Base-by-base conservation (phyloP, 2,329 filamentous ascomycete species). In the Arthrobotrys iridis region DNA sequence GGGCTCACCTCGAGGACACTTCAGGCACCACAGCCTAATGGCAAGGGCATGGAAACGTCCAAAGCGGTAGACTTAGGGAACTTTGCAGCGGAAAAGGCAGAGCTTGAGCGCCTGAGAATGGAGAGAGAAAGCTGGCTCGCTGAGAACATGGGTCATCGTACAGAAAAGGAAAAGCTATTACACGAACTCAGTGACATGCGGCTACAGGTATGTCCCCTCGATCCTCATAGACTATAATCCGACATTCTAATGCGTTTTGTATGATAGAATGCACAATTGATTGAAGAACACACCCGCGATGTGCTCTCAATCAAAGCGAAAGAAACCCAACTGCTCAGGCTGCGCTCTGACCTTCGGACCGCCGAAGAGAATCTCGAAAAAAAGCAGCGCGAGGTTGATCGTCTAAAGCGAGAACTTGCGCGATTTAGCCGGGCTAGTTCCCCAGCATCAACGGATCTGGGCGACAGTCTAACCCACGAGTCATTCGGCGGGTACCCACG, bases 261-360 rank as follows among this genome's bases (percentile, higher is more conserved):
- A 33, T 96, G 97, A 80, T 93, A 97, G 81, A 99, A 99, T 80
- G 95, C 95, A 22, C 91, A 95, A 77, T 86, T 99, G 33, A 99
- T 99, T 76, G 95, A 99, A 83, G 94, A 98, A 80, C 94, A 98
- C 82, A 99, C 95, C 0, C 88, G 94, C 52, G 94, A 99, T 80
- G 93, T 97, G 0, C 86, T 99, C 43, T 95, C 93, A 79, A 96
- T 99, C 84, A 98, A 98, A 82, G 95, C 95, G 11, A 99, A 99
- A 83, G 95, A 99, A 82, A 98, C 95, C 2, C 95, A 99, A 80
- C 87, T 99, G 3, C 94, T 98, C 7, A 90, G 95, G 46, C 93
- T 95, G 8, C 88, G 93, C 64, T 93, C 91, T 78, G 95, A 99
- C 80, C 91, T 91, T 30, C 94, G 98, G 81, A 89, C 92, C 0